Evolutionary conservation across 2,329 filamentous ascomycete genomes (phyloP), one percentile per base, ranked within the genome.

Genomic region (Xylariales sp.): DNA sequence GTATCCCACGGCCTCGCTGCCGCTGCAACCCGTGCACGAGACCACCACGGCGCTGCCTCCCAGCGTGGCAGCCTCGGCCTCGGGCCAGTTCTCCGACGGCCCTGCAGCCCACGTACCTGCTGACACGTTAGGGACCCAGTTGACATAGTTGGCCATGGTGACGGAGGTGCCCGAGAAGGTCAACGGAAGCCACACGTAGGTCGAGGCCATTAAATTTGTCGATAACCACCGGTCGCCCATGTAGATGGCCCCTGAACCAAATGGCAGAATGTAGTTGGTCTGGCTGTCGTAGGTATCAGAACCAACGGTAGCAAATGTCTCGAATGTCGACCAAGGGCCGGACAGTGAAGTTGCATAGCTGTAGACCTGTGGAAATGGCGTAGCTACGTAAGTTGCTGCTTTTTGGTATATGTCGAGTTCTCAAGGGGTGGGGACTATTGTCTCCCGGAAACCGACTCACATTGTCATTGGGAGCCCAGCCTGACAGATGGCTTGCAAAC

Each of bases 201-300:
- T 81, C 36, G 70, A 76, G 0, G 71, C 61, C 56, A 70, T 72
- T 1, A 86, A 66, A 44, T 84, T 78, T n/a, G 56, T 54, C 5
- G 66, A 70, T 0, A 75, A 57, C 81, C 82, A 85, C 16, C 82
- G 73, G 57, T 86, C 81, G 15, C 82, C 81, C 59, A 83, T 73
- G 57, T 84, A 85, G 44, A 82, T 69, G 33, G 67, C 65, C 25
- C 49, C 46, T 25, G 52, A 49, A 31, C 62, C 56, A 4, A 65
- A 44, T 0, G 66, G 62, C 1, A 83, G 66, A 16, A 85, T 66
- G 47, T 69, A 83, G 24, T 67, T 76, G 1, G 77, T 80, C 50
- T 86, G 81, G 2, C 72, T 78, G 12, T 60, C 59, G 48, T 77
- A 83, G 0, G 81, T 84, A 32, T 62, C 69, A 8, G 70, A 67